phyloP scores from a whole-genome alignment of 805 yeast genomes.

The Saccharomycopsis oosterbeekiorum region DNA sequence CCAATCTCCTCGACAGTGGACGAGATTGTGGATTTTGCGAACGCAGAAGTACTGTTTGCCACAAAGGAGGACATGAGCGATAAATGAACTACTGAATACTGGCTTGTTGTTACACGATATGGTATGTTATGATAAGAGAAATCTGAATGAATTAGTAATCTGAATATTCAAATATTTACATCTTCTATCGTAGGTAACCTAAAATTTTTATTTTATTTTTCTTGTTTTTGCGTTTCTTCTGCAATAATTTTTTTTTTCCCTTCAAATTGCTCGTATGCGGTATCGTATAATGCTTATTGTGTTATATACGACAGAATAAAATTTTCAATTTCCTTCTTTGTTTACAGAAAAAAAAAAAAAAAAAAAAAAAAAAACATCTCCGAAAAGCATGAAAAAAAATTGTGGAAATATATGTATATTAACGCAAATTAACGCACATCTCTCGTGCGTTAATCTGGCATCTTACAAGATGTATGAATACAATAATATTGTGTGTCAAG shows the following conservation, averaged over 20 bases:
- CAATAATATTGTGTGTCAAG: too few species aligned
- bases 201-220: background rate
- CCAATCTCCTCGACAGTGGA: background rate
- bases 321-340: background rate
- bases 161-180: too few species aligned
- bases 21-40: background rate
- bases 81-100: too few species aligned
- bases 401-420: too few species aligned
- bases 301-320: background rate
- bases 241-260: background rate
- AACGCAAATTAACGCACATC: background rate
- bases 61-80: background rate
- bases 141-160: too few species aligned
- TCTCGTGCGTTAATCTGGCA: too few species aligned
- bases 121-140: too few species aligned
- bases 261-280: background rate
- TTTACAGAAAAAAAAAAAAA: background rate
- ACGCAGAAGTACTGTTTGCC: background rate
- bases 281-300: background rate
- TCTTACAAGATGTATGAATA: too few species aligned
- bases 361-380: background rate
- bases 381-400: too few species aligned
- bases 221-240: too few species aligned
- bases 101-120: too few species aligned
- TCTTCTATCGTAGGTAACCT: background rate